Base-by-base conservation (phyloP, 768 basidiomycete genomes). In the Cystobasidiopsis lactophilus region DNA sequence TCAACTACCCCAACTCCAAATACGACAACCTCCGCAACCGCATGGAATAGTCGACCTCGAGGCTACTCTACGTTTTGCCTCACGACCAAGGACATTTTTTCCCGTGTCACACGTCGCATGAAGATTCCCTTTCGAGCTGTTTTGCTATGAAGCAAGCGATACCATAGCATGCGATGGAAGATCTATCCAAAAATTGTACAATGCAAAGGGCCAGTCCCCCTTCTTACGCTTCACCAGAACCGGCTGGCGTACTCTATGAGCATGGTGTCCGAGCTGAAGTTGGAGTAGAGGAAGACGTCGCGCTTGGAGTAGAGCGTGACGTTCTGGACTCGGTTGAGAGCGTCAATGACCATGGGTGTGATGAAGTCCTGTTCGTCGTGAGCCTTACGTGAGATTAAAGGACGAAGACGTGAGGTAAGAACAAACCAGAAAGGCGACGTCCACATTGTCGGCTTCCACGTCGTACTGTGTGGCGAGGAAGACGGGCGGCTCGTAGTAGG, bases 1-100 rank as follows among this genome's bases (percentile, higher is more conserved):
- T 98, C 57, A 63, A 65, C 40, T 96, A 91, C 63, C 73, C 76
- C 61, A 66, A 71, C 37, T 83, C 82, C 62, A 74, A 75, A 68
- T 88, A 79, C 63, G 79, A 82, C 40, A 88, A 89, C 64, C 68
- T 89, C 71, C 72, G 71, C 62, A 74, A 74, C 14, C 79, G 82
- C 37, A 82, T 82, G 78, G 60, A 62, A 31, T 64, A 18, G 33
- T 39, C 9, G n/a, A 21, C n/a, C n/a, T n/a, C n/a, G n/a, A n/a
- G n/a, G n/a, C n/a, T n/a, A n/a, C n/a, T n/a, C n/a, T n/a, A n/a
- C n/a, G n/a, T n/a, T n/a, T n/a, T n/a, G n/a, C n/a, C n/a, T n/a
- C n/a, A n/a, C n/a, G n/a, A n/a, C n/a, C n/a, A n/a, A n/a, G n/a
- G n/a, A n/a, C n/a, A n/a, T n/a, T n/a, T n/a, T n/a, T n/a, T n/a